Evolutionary conservation across 2,329 filamentous ascomycete species (phyloP), one percentile per base, ranked within the genome.

Genomic region (Pseudogymnoascus sp.): DNA sequence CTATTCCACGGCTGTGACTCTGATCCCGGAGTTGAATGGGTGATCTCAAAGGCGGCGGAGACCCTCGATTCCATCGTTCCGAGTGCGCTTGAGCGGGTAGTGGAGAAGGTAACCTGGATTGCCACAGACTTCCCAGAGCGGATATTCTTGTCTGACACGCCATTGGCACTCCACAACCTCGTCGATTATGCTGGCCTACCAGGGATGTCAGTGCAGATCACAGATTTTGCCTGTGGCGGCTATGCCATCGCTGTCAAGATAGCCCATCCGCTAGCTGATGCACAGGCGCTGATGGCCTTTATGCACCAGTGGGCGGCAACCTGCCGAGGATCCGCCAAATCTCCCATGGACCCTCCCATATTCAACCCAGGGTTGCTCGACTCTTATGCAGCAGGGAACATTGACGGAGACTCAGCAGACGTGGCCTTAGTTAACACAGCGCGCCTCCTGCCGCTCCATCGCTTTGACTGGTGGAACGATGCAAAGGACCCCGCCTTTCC

Each of bases 261-360:
- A 19, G 74, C 77, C 0, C 80, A 82, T 67, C 71, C 73, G 3
- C 70, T 82, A 3, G 76, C 77, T 0, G 80, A 82, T 64, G 79
- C 79, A 1, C 71, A 75, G 16, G 68, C 76, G 0, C 67, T 82
- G 62, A 70, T 77, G 62, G 67, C 72, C 3, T 82, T 82, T 59
- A 71, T 79, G 37, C 73, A 76, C 33, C 67, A 73, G 14, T 81
- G 77, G 78, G 74, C 76, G 1, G 69, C 68, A 2, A 71, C 69
- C 2, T 72, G 70, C 21, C 69, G 72, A 7, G 61, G 56, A 4
- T 19, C 70, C 0, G 42, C 65, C 0, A 60, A 0, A 64, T 71
- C 6, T 35, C 26, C 10, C 19, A 38, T 1, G 21, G 24, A 67
- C 4, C 47, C 62, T 0, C 73, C 78, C 0, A 21, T 77, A 0